Percentiles rank a stretch among this genome's conserved stretches.
Conservation (phyloP, 1,284 basidiomycete genomes). For the Cryptococcus deneoformans region DNA sequence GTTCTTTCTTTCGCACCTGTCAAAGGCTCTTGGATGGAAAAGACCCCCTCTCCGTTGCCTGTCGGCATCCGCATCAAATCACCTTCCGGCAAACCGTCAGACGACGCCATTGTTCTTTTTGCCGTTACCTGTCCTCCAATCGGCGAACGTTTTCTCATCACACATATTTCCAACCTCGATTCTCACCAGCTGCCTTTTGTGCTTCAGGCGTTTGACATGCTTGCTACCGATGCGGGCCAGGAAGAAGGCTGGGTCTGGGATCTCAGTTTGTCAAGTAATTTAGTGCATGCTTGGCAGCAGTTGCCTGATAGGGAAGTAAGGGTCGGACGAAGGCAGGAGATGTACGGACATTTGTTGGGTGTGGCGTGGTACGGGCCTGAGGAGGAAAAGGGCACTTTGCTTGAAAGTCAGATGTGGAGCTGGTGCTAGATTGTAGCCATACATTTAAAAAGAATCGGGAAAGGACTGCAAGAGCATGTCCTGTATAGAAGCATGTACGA, state of each 20-base stretch:
- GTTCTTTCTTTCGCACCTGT: slow-evolving; percentile 7
- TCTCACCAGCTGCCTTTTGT: slow-evolving; percentile 11
- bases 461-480: too few species aligned
- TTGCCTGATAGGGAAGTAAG: slow-evolving; percentile 5
- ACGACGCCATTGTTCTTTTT: slow-evolving; percentile 18
- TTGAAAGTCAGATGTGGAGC: slow-evolving; percentile 20
- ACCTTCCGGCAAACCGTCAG: neutral
- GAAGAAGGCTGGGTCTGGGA: slow-evolving; percentile 12
- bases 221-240: slow-evolving; percentile 3
- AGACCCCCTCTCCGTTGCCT: neutral
- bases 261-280: neutral
- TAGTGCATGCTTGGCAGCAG: slow-evolving; percentile 6
- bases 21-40: neutral
- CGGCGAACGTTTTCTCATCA: slow-evolving; percentile 11
- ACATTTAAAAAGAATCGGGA: too few species aligned
- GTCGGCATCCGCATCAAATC: slow-evolving; percentile 10
- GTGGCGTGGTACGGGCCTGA: slow-evolving; percentile 23
- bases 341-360: slow-evolving; percentile 18
- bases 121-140: slow-evolving; percentile 6
- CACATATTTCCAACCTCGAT: slow-evolving; percentile 10
- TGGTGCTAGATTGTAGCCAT: slow-evolving; percentile 14
- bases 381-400: slow-evolving; percentile 9
- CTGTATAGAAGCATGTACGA: too few species aligned
- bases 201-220: slow-evolving; percentile 16
- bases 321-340: slow-evolving; percentile 7